Evolutionary conservation across 495 filamentous ascomycete genomes (phyloP).

Genomic region (Penicillium diatomitis): DNA sequence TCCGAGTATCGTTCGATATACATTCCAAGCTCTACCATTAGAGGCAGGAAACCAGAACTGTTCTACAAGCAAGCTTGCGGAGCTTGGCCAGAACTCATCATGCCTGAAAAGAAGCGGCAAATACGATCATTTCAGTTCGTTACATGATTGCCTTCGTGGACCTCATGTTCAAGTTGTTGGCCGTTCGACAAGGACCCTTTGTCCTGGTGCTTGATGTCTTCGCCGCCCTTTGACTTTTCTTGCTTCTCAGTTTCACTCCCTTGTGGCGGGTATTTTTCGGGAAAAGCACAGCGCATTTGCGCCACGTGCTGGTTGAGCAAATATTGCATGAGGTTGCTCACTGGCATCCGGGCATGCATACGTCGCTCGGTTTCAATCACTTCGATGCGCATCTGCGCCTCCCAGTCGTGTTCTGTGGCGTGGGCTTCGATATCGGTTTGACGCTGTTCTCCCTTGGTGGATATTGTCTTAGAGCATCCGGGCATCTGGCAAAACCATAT

Average conservation of each 20-base stretch:
- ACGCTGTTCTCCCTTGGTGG: slow-evolving; percentile 45
- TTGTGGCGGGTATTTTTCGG: slow-evolving; percentile 11
- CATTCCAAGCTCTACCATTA: too few species aligned
- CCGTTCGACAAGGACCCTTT: too few species aligned
- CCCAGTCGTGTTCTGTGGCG: slow-evolving; percentile 54
- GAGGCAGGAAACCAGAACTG: too few species aligned
- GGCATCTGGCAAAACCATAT: slow-evolving; percentile 63
- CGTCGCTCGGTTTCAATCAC: slow-evolving; percentile 42
- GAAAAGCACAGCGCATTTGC: slow-evolving; percentile 20
- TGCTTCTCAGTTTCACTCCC: neutral
- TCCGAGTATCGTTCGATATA: too few species aligned
- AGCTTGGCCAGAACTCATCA: too few species aligned
- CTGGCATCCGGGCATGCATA: slow-evolving; percentile 29
- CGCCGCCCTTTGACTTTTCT: neutral
- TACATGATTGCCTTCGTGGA: too few species aligned
- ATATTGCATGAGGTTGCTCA: slow-evolving; percentile 32
- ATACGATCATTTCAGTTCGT: slow-evolving; percentile 2
- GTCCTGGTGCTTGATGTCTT: too few species aligned
- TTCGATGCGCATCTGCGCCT: slow-evolving; percentile 49
- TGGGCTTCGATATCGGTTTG: slow-evolving; percentile 56
- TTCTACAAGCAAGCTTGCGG: too few species aligned
- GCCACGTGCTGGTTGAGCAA: slow-evolving; percentile 16
- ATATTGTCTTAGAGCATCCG: slow-evolving; percentile 55
- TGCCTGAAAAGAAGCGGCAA: too few species aligned
- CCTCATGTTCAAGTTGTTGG: too few species aligned